These are phyloP conservation scores for Skeletonema menzelii DNA, from an alignment of 108 stramenopile species.

Conservation along the genomic window DNA sequence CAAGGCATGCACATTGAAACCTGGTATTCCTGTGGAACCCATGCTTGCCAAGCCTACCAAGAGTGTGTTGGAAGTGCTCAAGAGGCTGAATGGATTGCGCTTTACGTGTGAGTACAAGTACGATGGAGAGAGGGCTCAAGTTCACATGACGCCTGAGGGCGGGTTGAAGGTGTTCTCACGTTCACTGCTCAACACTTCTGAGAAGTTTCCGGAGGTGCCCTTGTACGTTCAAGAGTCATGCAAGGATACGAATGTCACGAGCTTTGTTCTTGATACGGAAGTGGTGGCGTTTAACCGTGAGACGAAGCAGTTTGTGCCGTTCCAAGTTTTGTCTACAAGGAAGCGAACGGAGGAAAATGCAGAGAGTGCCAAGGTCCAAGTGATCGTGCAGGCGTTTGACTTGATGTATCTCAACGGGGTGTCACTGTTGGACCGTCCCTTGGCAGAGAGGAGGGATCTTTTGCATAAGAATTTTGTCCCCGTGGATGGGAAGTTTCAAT, in stretches of 20 bases:
- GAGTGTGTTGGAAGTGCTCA: constrained; percentile 92
- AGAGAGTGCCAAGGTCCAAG: constrained; percentile 91
- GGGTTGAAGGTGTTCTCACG: constrained; percentile 91
- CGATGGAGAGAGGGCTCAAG: constrained; percentile 98
- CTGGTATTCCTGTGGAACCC: constrained; percentile 97
- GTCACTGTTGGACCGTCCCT: constrained; percentile 77
- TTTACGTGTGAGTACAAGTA: constrained; percentile 99
- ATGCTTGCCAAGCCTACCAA: constrained; percentile 99
- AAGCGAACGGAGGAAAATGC: constrained; percentile 59
- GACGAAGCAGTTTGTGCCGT: constrained; percentile 82
- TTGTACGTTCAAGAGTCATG: constrained; percentile 86
- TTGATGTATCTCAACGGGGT: constrained; percentile 97
- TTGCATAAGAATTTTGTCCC: constrained; percentile 83
- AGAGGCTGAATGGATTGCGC: constrained; percentile 82
- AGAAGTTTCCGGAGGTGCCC: constrained; percentile 97
- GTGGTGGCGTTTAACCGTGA: constrained; percentile 94
- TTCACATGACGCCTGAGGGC: constrained; percentile 91
- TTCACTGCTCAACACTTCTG: constrained; percentile 90
- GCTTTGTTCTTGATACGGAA: constrained; percentile 98
- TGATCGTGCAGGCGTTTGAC: constrained; percentile 99
- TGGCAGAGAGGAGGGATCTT: constrained; percentile 83
- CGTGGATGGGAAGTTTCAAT: constrained; percentile 91
- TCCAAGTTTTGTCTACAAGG: constrained; percentile 83
- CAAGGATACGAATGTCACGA: constrained; percentile 43
- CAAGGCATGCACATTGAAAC: constrained; percentile 77